Evolutionary conservation across 306 rosid genomes (phyloP).

Genomic region (Gleditsia sinensis): DNA sequence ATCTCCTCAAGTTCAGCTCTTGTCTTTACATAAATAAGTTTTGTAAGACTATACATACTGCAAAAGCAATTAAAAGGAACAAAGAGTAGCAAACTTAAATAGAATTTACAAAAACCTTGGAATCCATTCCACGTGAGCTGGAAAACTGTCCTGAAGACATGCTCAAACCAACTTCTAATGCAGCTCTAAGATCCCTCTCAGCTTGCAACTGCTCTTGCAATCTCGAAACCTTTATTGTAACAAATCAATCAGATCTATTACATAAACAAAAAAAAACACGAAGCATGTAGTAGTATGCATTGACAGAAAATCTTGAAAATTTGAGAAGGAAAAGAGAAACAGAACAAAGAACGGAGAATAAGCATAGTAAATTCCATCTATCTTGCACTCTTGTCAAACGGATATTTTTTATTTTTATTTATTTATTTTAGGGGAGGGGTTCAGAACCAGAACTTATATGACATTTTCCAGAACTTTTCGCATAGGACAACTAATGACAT

Average conservation of each 20-base stretch:
- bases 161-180: conserved; percentile 96
- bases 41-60: conserved; percentile 41
- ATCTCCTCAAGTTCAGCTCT: conserved; percentile 99
- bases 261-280: background rate
- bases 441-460: background rate
- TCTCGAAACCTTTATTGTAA: conserved; percentile 78
- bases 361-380: background rate
- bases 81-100: background rate
- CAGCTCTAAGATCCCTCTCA: conserved; percentile 99
- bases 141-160: conserved; percentile 93
- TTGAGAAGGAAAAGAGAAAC: background rate
- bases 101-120: conserved; percentile 63
- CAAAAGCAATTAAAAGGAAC: conserved; percentile 22
- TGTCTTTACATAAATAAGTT: conserved; percentile 61
- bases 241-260: conserved; percentile 34
- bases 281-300: background rate
- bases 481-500: too few relatives aligned
- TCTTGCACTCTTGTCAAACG: background rate
- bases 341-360: background rate
- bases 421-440: background rate
- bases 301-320: conserved; percentile 20
- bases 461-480: too few relatives aligned
- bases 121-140: conserved; percentile 91
- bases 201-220: conserved; percentile 99
- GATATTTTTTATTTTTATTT: too few relatives aligned